Base-by-base conservation (phyloP, 2,329 filamentous ascomycete genomes). In the Fusarium cicatricum region DNA sequence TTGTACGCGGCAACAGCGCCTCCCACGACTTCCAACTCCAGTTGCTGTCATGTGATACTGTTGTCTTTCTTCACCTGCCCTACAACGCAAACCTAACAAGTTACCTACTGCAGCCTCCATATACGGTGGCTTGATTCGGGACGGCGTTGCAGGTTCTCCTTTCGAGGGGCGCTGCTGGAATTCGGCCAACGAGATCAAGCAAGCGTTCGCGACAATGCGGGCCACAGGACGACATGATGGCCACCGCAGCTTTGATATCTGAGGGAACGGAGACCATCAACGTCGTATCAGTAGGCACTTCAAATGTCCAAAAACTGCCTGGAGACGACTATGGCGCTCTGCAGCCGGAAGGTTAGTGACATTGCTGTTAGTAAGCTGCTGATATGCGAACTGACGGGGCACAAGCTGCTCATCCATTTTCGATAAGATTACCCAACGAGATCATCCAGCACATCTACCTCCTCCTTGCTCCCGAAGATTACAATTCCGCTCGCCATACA, bases 401-500 rank as follows among this genome's bases (percentile, higher is more conserved):
- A 16, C 21, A 14, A 36, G 23, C 33, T 68, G 61, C 47, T 21
- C 15, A 21, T 23, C 51, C 68, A n/a, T 40, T 41, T 16, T 58
- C 69, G 8, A 72, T 72, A 65, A 62, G 68, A 60, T 15, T 75
- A 11, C 69, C 70, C 4, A 66, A 70, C 11, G 77, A 80, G 55
- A 74, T 77, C 7, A 40, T 78, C 2, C 71, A 75, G 15, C 64
- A 74, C 6, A 70, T 79, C 11, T 76, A 74, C 53, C 38, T 33
- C 11, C 55, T 68, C 8, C 69, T 79, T 5, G 39, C 57, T 4
- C 76, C 75, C 1, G 39, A 51, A 10, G 76, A 79, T 62, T 89
- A 88, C 68, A 82, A 90, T 64, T 77, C 83, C 48, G 85, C 85
- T 14, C 79, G 86, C 15, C 81, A 84, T 58, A 81, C 81, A 15